Base-by-base conservation (phyloP, 805 yeast species). In the Cyberlindnera saturnus region DNA sequence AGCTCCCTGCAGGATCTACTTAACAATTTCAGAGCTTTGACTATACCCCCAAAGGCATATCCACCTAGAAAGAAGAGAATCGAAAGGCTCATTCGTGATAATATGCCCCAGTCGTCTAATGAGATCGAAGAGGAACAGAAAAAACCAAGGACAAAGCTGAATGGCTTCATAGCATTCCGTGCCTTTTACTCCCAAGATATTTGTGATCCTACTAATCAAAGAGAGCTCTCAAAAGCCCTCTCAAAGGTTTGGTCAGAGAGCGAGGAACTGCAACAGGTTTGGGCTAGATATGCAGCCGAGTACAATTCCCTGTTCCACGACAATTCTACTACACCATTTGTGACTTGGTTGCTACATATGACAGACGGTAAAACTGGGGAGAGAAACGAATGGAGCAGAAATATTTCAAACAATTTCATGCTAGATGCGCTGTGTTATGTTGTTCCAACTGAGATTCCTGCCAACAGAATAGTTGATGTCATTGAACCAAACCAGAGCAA, bases 121-220 rank as follows among this genome's bases (percentile, higher is more conserved):
- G 28, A 23, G 2, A 23, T 23, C 10, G 17, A 6, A 20, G 5
- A 13, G 19, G 36, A n/a, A 6, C 28, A n/a, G 16, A 7, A 26
- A n/a, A 37, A 29, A 30, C 35, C 34, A 7, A 37, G 44, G 13
- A 58, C 50, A 30, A 48, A 44, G 35, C 46, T 63, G 5, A 62
- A 59, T 43, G 64, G 61, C 1, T 63, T 64, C 40, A 52, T 64
- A 33, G 68, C 66, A 1, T 64, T 55, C 41, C 43, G 68, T 18
- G 44, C 63, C 1, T 64, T 54, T 40, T 60, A 62, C 40, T 50
- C 64, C n/a, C 52, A 55, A 38, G 45, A 48, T 9, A 54, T 63
- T 6, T 31, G 48, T 2, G 31, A 28, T 11, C 47, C 53, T 1
- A 56, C 47, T 2, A 40, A 43, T 32, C 69, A 64, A 40, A 44